These are phyloP conservation scores for Cutaneotrichosporon sp. DNA, from an alignment of 1,284 basidiomycete genomes.

Conservation along the genomic window DNA sequence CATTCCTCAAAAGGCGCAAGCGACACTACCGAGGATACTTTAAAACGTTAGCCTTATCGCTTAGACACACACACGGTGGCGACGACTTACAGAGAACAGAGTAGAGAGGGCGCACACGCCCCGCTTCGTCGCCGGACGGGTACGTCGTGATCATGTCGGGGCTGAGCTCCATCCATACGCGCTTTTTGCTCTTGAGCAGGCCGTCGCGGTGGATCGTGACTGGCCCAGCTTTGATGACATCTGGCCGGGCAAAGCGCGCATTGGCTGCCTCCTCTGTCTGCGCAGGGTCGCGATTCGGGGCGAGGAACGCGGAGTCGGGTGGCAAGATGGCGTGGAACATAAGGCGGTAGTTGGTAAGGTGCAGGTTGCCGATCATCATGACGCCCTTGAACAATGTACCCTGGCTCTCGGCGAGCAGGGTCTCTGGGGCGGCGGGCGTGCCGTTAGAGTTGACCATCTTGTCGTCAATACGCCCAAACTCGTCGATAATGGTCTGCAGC, in stretches of 20 bases:
- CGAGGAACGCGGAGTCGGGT: slow-evolving; percentile 36
- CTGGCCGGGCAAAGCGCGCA: slow-evolving; percentile 12
- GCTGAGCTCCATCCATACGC: slow-evolving; percentile 62
- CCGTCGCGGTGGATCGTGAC: slow-evolving; percentile 53
- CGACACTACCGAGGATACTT: slow-evolving; percentile 43
- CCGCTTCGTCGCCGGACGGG: slow-evolving; percentile 56
- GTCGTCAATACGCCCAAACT: slow-evolving; percentile 44
- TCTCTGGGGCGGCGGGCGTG: slow-evolving; percentile 50
- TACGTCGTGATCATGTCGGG: slow-evolving; percentile 60
- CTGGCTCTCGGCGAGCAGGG: slow-evolving; percentile 56
- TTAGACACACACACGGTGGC: neutral
- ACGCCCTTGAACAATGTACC: slow-evolving; percentile 51
- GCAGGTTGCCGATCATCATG: slow-evolving; percentile 57
- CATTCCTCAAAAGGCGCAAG: slow-evolving; percentile 51
- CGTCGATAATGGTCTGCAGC: slow-evolving; percentile 40
- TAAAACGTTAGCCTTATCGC: neutral
- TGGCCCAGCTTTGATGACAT: slow-evolving; percentile 55
- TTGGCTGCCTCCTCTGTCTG: slow-evolving; percentile 12
- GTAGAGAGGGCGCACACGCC: slow-evolving; percentile 55
- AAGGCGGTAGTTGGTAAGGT: slow-evolving; percentile 61
- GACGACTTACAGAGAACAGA: slow-evolving; percentile 55
- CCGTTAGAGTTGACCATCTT: slow-evolving; percentile 54
- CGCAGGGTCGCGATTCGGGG: slow-evolving; percentile 29
- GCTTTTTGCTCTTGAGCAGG: slow-evolving; percentile 48
- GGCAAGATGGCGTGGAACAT: slow-evolving; percentile 62